Evolutionary conservation across 208 protist species (phyloP).

Genomic region (Tritrichomonas foetus): DNA sequence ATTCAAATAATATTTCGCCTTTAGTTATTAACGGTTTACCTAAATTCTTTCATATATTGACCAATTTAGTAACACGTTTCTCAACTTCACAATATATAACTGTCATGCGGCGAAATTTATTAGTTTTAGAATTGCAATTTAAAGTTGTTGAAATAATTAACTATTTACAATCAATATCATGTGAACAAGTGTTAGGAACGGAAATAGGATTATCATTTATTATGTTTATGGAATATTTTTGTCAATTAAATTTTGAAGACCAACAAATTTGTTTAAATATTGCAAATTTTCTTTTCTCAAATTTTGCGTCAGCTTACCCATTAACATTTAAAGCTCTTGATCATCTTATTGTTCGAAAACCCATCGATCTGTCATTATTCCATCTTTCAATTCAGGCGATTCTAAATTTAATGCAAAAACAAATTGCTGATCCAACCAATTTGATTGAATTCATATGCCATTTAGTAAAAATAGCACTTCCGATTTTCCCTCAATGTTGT

Average conservation of each 20-base stretch:
- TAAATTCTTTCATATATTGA: neutral
- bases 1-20: too few relatives aligned
- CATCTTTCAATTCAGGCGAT: neutral
- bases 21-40: too few relatives aligned
- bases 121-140: neutral
- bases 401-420: neutral
- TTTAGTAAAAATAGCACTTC: neutral
- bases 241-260: neutral
- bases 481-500: neutral
- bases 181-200: neutral
- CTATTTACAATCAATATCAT: neutral
- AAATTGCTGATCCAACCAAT: neutral
- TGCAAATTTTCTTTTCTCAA: neutral
- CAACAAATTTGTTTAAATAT: neutral
- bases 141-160: neutral
- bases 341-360: neutral
- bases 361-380: neutral
- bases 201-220: neutral
- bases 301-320: neutral
- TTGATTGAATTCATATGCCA: neutral
- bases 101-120: neutral
- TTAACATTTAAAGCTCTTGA: neutral
- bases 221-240: neutral
- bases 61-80: neutral
- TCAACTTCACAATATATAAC: neutral